Evolutionary conservation across 2,329 filamentous ascomycete species (phyloP), one percentile per base, ranked within the genome.

Genomic region (Ceratocystis destructans): DNA sequence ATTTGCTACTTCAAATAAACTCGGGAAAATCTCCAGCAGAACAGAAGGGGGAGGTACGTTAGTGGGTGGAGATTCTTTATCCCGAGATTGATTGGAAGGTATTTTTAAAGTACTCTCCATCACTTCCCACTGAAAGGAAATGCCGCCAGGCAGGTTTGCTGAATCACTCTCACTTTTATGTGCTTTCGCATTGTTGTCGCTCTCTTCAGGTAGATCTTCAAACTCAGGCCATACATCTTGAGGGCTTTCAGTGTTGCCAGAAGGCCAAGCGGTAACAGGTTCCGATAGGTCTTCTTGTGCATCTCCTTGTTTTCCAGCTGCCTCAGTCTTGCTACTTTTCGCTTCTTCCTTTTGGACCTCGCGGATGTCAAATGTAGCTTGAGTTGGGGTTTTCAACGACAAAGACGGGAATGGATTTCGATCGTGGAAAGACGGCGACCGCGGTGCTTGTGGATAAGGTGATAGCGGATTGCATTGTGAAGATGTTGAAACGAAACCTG

Each of bases 21-120:
- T 78, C 0, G 89, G 85, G 70, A 96, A 90, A 6, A 90, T 75
- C 7, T 88, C 86, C 25, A 97, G 80, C 15, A 97, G 79, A 22
- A 96, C 81, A 0, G 89, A 89, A 0, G 93, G 93, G 3, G 93
- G 93, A 8, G 93, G 93, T 6, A 96, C 85, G 72, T 96, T 96
- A 20, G 86, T 90, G 4, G 91, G 91, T 5, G 90, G 88, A 28
- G 79, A 77, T 4, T 74, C 73, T 48, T 74, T 72, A 33, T 48
- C 41, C n/a, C 28, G 53, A 17, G 22, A 20, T 17, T 61, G 55
- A 25, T 37, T 31, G 20, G 10, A 12, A 8, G 37, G 20, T 10
- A 59, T 61, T 5, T 61, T 61, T 48, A 55, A 37, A 1, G 41
- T 59, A 15, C 70, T 70, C 50, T 78, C 77, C 53, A 75, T 75